Evolutionary conservation across 306 rosid genomes (phyloP), one percentile per base, ranked within the genome.

Genomic region (Oxytropis ochrocephala): DNA sequence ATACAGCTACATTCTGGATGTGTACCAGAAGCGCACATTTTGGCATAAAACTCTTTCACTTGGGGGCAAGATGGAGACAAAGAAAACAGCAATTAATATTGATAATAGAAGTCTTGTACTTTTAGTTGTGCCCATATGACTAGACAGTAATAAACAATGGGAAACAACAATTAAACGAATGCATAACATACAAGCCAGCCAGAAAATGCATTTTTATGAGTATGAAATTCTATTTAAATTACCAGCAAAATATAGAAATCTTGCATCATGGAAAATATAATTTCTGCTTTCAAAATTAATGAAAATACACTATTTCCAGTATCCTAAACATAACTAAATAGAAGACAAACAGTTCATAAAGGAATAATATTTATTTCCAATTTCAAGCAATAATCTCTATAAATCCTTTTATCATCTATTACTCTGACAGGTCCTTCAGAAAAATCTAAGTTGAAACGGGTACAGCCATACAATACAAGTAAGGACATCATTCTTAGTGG

Each of bases 381-480:
- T 19, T 49, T 53, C 5, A 2, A 58, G 48, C 2, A 59, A 42
- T 46, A 70, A 70, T 30, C 41, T 32, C 10, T 16, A 4, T 39
- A 32, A 66, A 46, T 47, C 42, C 55, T 42, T 52, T 55, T 36
- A 24, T 57, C 16, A 63, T 71, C 32, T 21, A 41, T 42, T 67
- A 27, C 48, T 46, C 53, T 21, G 38, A 6, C 29, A 64, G 10
- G 50, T 49, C 52, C 33, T 58, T 35, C 9, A 18, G n/a, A 47
- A 52, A 11, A 14, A 41, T 65, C 33, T 1, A 56, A 12, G 52
- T 44, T 44, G 50, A 13, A n/a, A 44, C 7, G 50, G 19, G 19
- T 7, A 64, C 49, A 29, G 3, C 13, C 32, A 78, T n/a, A 19
- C 72, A 67, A 78, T n/a, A 19, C 72, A 67, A 43, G 14, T 43